These are phyloP conservation scores for Aspergillus asperescens DNA, from an alignment of 495 filamentous ascomycete species.

Conservation along the genomic window DNA sequence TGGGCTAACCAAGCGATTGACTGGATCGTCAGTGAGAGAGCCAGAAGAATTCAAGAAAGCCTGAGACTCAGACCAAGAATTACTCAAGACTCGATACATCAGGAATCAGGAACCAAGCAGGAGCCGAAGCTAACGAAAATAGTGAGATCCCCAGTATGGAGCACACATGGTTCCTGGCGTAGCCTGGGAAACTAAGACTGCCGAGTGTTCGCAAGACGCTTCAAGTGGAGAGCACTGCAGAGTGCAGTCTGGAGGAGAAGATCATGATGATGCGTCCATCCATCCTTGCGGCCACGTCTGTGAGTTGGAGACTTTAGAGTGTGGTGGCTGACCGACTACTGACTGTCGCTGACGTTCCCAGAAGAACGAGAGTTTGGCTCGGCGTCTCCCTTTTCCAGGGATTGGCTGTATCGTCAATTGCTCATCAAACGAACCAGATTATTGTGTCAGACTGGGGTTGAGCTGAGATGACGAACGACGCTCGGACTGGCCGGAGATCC, in stretches of 20 bases:
- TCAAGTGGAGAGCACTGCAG: background rate
- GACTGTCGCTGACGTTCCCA: background rate
- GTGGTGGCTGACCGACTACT: too few relatives aligned
- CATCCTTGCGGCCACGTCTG: background rate
- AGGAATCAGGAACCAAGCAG: background rate
- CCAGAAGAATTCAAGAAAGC: background rate
- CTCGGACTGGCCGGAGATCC: slow-evolving; percentile 16
- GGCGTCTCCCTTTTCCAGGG: background rate
- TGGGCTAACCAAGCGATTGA: background rate
- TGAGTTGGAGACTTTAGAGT: too few relatives aligned
- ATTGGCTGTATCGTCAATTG: background rate
- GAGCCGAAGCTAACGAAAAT: background rate
- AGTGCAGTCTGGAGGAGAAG: background rate
- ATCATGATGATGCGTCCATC: background rate
- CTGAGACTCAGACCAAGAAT: background rate
- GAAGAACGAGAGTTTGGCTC: background rate
- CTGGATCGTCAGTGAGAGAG: background rate
- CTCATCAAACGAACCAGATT: slow-evolving; percentile 3
- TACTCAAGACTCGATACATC: background rate
- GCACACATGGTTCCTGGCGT: slow-evolving; percentile 10
- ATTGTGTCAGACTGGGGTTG: too few relatives aligned
- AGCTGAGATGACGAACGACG: slow-evolving; percentile 3
- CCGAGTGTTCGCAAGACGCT: background rate
- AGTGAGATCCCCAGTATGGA: background rate
- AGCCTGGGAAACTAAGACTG: slow-evolving; percentile 2